Percentiles rank a stretch among this genome's conserved stretches.
These are phyloP conservation scores for Mortierella claussenii DNA, from an alignment of 192 early-diverging fungal genomes.

Conservation along the genomic window DNA sequence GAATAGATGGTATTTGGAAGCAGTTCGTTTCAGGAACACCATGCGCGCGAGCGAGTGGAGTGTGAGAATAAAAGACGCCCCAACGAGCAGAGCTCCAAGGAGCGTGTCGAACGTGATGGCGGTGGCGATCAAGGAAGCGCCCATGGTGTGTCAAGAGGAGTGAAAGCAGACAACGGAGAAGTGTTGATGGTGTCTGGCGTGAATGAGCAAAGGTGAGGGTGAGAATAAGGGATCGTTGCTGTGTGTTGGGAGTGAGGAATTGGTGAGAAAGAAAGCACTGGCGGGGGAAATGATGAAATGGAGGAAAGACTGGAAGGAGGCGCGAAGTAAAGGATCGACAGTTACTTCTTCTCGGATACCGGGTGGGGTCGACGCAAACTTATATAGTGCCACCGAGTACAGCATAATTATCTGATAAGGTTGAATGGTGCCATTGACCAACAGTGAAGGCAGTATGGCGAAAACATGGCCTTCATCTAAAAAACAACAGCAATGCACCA, in stretches of 20 bases:
- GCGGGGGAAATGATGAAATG: not conserved
- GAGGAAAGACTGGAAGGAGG: too few relatives aligned
- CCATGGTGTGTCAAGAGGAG: slow-evolving; percentile 8
- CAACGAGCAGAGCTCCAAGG: slow-evolving; percentile 50
- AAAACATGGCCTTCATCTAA: not conserved
- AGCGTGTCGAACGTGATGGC: slow-evolving; percentile 24
- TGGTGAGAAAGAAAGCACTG: not conserved
- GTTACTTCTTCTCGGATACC: too few relatives aligned
- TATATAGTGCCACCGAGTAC: slow-evolving; percentile 22
- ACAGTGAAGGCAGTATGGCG: too few relatives aligned
- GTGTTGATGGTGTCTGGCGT: too few relatives aligned
- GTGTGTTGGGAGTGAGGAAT: not conserved
- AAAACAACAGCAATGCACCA: too few relatives aligned
- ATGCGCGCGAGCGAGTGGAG: slow-evolving; percentile 47
- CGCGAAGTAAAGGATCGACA: too few relatives aligned
- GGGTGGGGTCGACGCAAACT: not conserved
- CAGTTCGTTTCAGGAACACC: slow-evolving; percentile 39
- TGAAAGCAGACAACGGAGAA: too few relatives aligned
- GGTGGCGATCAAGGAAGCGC: slow-evolving; percentile 46
- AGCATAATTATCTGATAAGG: not conserved
- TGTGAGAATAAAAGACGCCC: slow-evolving; percentile 45
- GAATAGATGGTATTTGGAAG: slow-evolving; percentile 52
- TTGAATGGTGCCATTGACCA: not conserved
- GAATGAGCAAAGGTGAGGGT: too few relatives aligned
- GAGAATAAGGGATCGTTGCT: not conserved